These are phyloP conservation scores for Astragalus glycyphyllos DNA, from an alignment of 306 rosid genomes.

Conservation along the genomic window DNA sequence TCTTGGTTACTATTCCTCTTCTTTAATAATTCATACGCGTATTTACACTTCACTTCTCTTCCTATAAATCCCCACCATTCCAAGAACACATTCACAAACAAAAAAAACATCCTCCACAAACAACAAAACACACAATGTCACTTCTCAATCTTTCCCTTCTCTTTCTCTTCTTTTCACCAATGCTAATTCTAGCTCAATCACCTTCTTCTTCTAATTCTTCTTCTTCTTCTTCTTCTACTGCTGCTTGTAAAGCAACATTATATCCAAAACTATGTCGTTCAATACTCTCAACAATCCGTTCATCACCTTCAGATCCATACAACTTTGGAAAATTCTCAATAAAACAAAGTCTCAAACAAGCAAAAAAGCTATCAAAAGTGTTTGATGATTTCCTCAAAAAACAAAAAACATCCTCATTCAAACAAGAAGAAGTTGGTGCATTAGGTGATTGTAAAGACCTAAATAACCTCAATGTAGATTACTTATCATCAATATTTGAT, in stretches of 20 bases:
- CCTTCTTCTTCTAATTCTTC: not conserved
- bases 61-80: constrained; percentile 39
- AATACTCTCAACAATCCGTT: constrained; percentile 56
- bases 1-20: not conserved
- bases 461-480: constrained; percentile 59
- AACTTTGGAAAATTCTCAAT: constrained; percentile 62
- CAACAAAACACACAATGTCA: constrained; percentile 26
- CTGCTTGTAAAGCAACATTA: constrained; percentile 60
- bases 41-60: constrained; percentile 19
- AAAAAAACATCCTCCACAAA: not conserved
- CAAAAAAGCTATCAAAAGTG: constrained; percentile 48
- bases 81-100: constrained; percentile 25
- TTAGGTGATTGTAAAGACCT: constrained; percentile 66
- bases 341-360: constrained; percentile 64
- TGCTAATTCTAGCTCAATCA: constrained; percentile 44
- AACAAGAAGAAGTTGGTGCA: constrained; percentile 49
- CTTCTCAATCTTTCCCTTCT: constrained; percentile 5
- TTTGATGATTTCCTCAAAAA: constrained; percentile 45
- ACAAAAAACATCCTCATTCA: constrained; percentile 37
- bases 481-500: constrained; percentile 44
- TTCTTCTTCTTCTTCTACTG: not conserved
- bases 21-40: constrained; percentile 40
- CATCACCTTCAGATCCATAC: constrained; percentile 69
- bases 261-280: constrained; percentile 85
- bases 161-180: constrained; percentile 37